Percentiles rank a stretch among this genome's conserved stretches.
phyloP scores from a whole-genome alignment of 2,329 filamentous ascomycete genomes.

The Claviceps quebecensis region DNA sequence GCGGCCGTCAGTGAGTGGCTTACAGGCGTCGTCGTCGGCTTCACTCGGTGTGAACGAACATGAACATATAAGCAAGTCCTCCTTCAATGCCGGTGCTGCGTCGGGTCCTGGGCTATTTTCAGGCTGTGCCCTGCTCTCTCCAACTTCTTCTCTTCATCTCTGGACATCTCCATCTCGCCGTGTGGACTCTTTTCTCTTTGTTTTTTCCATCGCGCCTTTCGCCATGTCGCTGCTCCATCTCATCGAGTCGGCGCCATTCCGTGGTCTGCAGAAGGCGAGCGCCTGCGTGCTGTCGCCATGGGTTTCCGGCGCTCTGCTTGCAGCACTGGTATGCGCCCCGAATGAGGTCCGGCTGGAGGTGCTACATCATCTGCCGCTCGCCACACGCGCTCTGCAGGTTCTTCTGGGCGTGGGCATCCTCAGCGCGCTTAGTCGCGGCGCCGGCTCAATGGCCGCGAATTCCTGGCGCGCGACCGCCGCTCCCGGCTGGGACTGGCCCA shows the following conservation, averaged over 20 bases:
- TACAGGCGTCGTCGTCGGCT: too few species aligned
- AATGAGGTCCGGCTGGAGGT: conserved; percentile 2
- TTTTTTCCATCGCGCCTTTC: neutral
- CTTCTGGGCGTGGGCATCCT: conserved; percentile 14
- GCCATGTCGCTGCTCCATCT: conserved; percentile 5
- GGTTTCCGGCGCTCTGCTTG: conserved; percentile 9
- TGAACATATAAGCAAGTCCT: too few species aligned
- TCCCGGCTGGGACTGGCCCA: conserved; percentile 21
- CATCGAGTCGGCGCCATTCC: conserved; percentile 8
- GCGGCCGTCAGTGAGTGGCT: too few species aligned
- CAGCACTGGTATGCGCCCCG: conserved; percentile 6
- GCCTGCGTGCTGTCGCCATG: conserved; percentile 6
- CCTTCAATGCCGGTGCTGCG: too few species aligned
- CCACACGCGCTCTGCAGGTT: conserved; percentile 5
- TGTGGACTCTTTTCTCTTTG: neutral
- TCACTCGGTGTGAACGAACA: too few species aligned
- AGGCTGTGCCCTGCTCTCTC: neutral
- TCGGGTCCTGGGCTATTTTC: too few species aligned
- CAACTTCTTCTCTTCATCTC: neutral
- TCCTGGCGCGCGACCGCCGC: conserved; percentile 13
- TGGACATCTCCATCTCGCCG: neutral
- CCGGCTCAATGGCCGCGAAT: conserved; percentile 17
- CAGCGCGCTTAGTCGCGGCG: conserved; percentile 10
- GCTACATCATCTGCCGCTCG: conserved; percentile 2
- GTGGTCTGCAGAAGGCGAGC: conserved; percentile 3